A percentile compares a stretch with the other conserved stretches of the same genome.
Evolutionary conservation across 1,139 yeast genomes (phyloP).

Genomic region (Suhomyces ambrosiae): DNA sequence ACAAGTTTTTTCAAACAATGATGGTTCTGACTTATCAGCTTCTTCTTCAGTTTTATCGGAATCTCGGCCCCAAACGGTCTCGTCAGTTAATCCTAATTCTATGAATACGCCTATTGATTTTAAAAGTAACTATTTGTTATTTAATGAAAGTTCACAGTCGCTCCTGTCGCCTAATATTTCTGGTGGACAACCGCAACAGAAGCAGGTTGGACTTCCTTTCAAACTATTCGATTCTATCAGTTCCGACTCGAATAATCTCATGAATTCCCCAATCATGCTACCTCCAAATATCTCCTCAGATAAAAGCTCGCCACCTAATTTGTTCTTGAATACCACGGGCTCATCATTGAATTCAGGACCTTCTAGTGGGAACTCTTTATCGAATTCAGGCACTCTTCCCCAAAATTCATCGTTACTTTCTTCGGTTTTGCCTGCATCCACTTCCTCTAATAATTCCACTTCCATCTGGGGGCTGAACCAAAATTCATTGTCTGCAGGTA

Average conservation of each 20-base stretch:
- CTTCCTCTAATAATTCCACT: constrained; percentile 11
- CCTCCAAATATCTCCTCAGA: constrained; percentile 19
- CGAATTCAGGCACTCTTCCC: constrained; percentile 8
- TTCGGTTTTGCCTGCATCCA: constrained; percentile 11
- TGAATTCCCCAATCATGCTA: constrained; percentile 24
- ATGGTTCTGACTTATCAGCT: constrained; percentile 9
- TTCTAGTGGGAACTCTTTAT: constrained; percentile 3
- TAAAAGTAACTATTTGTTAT: constrained; percentile 20
- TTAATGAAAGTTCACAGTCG: constrained; percentile 26
- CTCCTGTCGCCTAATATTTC: constrained; percentile 23
- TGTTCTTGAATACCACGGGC: constrained; percentile 23
- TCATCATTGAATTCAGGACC: constrained; percentile 13
- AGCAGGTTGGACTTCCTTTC: constrained; percentile 18
- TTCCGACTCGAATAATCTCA: constrained; percentile 14
- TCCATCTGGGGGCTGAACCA: constrained; percentile 20
- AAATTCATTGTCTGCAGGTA: constrained; percentile 12
- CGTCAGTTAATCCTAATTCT: constrained; percentile 3
- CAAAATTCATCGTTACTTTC: constrained; percentile 15
- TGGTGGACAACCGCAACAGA: constrained; percentile 4
- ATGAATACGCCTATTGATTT: constrained; percentile 15
- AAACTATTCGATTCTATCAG: constrained; percentile 23
- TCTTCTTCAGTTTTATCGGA: constrained; percentile 9
- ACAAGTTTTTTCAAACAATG: constrained; percentile 10
- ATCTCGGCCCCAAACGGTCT: constrained; percentile 8
- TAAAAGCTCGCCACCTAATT: constrained; percentile 31